Percentiles rank a stretch among this genome's conserved stretches.
These are phyloP conservation scores for Sugiyamaella japonica DNA, from an alignment of 1,139 yeast species.

Conservation along the genomic window DNA sequence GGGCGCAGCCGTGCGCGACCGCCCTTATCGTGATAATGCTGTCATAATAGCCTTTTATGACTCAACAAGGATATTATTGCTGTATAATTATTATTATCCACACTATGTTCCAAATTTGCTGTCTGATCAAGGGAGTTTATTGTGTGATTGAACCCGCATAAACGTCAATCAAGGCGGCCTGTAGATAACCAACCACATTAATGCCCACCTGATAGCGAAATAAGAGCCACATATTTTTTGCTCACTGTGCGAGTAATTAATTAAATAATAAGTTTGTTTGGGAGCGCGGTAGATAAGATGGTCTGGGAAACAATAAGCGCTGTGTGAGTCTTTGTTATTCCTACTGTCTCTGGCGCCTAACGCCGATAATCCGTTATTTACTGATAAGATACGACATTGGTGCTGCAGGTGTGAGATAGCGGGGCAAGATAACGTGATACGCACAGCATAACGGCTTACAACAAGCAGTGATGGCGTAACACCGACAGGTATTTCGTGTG, in stretches of 20 bases:
- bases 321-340: background rate
- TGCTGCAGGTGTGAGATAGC: background rate
- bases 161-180: too few relatives aligned
- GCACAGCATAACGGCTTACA: background rate
- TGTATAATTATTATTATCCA: too few relatives aligned
- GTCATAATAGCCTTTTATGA: too few relatives aligned
- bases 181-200: too few relatives aligned
- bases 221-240: background rate
- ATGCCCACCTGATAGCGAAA: too few relatives aligned
- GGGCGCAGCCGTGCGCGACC: too few relatives aligned
- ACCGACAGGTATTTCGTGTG: background rate
- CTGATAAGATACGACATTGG: background rate
- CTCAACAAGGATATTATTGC: too few relatives aligned
- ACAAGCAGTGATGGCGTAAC: background rate
- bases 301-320: background rate
- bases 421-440: background rate
- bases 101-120: too few relatives aligned
- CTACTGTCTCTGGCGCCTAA: background rate
- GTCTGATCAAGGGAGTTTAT: too few relatives aligned
- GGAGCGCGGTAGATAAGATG: background rate
- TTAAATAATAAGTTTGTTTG: too few relatives aligned
- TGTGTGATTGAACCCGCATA: too few relatives aligned
- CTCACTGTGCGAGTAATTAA: background rate
- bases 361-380: background rate
- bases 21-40: too few relatives aligned